These are phyloP conservation scores for Stipa capillata DNA, from an alignment of 176 grass and related monocot species.

Conservation along the genomic window DNA sequence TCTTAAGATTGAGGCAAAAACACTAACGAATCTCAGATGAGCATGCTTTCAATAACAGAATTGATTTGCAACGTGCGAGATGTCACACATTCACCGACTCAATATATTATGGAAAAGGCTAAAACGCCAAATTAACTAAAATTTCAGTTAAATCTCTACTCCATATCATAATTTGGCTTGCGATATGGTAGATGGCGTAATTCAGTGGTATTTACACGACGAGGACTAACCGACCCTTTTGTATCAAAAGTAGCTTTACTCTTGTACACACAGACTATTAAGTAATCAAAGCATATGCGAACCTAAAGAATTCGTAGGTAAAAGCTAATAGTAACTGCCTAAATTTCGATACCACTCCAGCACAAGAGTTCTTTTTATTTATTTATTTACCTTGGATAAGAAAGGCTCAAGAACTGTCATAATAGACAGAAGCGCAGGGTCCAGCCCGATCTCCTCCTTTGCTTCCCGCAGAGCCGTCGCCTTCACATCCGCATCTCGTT, in stretches of 20 bases:
- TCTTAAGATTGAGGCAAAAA: background rate
- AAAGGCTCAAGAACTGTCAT: constrained; percentile 85
- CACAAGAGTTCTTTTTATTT: too few species aligned
- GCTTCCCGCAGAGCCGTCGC: constrained; percentile 85
- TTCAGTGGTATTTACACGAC: background rate
- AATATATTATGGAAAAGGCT: background rate
- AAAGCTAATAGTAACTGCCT: background rate
- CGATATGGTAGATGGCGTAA: background rate
- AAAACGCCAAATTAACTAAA: background rate
- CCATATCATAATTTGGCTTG: background rate
- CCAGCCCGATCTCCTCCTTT: constrained; percentile 79
- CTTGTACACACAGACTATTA: background rate
- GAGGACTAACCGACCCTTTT: background rate
- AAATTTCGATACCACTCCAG: background rate
- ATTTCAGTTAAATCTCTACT: background rate
- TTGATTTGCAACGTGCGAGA: background rate
- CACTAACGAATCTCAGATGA: background rate
- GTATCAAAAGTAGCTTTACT: background rate
- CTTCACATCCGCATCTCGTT: constrained; percentile 65
- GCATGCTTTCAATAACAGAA: background rate
- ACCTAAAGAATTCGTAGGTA: background rate
- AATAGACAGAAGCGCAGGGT: constrained; percentile 52
- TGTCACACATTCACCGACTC: background rate
- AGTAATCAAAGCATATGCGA: background rate
- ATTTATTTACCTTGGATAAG: constrained; percentile 64